phyloP scores from a whole-genome alignment of 2,329 filamentous ascomycete genomes.

The Fonsecaea pedrosoi region DNA sequence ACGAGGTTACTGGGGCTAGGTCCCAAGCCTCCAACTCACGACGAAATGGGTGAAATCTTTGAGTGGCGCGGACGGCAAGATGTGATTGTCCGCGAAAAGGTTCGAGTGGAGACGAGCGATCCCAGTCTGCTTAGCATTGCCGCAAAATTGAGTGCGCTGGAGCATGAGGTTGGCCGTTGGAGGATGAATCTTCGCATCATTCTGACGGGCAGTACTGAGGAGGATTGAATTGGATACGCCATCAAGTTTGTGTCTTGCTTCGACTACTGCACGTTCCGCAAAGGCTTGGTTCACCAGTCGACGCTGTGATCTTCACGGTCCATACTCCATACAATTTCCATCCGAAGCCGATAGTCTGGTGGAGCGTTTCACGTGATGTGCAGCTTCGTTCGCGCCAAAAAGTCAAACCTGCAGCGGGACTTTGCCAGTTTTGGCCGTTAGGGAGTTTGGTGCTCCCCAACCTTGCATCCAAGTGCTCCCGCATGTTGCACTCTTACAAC shows the following conservation, averaged over 20 bases:
- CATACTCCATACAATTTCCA: neutral
- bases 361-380: slow-evolving; percentile 17
- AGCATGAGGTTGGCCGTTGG: slow-evolving; percentile 73
- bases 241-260: neutral
- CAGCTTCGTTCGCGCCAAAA: neutral
- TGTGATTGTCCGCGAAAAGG: slow-evolving; percentile 87
- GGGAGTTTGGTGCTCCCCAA: slow-evolving; percentile 10
- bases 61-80: slow-evolving; percentile 68
- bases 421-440: slow-evolving; percentile 14
- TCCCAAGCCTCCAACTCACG: slow-evolving; percentile 67
- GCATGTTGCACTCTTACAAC: neutral
- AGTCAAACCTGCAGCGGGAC: slow-evolving; percentile 9
- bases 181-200: slow-evolving; percentile 76
- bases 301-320: neutral
- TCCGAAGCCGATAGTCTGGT: neutral
- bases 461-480: neutral
- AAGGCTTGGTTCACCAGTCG: neutral
- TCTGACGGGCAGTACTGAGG: slow-evolving; percentile 64
- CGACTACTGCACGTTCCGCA: neutral
- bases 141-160: slow-evolving; percentile 80
- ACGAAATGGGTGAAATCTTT: slow-evolving; percentile 81
- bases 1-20: slow-evolving; percentile 58
- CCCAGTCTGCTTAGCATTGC: slow-evolving; percentile 82
- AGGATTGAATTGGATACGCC: slow-evolving; percentile 22
- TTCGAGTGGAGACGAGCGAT: slow-evolving; percentile 86